phyloP scores from a whole-genome alignment of 2,329 filamentous ascomycete genomes.

The Fusarium miscanthi region DNA sequence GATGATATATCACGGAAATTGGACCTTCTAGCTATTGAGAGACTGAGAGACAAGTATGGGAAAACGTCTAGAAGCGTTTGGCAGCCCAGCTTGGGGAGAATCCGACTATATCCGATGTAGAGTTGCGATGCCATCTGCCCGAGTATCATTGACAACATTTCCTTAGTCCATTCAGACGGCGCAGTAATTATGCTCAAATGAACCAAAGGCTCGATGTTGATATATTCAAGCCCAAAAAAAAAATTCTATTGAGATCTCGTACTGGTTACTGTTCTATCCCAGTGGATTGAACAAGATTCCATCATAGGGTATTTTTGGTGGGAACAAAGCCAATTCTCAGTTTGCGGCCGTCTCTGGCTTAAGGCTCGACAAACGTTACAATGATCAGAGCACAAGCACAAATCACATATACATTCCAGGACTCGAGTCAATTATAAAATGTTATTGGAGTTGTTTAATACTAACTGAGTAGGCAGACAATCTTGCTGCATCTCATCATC shows the following conservation, averaged over 20 bases:
- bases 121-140: background rate
- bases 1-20: background rate
- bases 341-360: background rate
- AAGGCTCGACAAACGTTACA: background rate
- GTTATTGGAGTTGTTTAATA: constrained; percentile 11
- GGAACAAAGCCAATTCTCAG: background rate
- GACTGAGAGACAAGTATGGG: background rate
- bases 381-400: background rate
- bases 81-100: background rate
- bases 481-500: constrained; percentile 12
- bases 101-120: background rate
- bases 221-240: background rate
- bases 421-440: background rate
- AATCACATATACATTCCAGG: background rate
- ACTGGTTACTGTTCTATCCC: no score
- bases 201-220: background rate
- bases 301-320: background rate
- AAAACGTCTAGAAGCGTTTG: background rate
- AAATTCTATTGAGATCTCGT: background rate
- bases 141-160: background rate
- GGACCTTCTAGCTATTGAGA: background rate
- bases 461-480: constrained; percentile 6
- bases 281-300: background rate
- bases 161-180: background rate
- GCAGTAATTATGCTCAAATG: background rate